Evolutionary conservation across 169 alveolate genomes (phyloP), one percentile per base, ranked within the genome.

Genomic region (Cryptosporidium felis): DNA sequence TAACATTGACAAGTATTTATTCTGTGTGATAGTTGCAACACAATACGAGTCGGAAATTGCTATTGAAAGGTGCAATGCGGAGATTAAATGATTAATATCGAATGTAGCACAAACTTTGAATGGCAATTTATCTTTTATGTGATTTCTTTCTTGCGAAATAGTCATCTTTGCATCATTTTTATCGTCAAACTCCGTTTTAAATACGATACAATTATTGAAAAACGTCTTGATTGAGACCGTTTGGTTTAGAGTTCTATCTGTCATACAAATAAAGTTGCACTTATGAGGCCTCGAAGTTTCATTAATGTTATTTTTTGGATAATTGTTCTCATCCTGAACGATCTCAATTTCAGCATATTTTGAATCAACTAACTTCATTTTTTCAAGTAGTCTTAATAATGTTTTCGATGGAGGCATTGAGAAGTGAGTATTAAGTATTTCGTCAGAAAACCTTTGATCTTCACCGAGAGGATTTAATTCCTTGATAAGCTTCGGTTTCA

Each of bases 351-450:
- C 53, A 8, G 32, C 61, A 49, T 18, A 74, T 12, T 74, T 74
- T 18, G 85, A 74, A 36, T 56, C 85, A 30, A 74, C 85, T 74
- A 74, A 34, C 21, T 74, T 74, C 85, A 74, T 74, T 49, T 56
- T 74, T 49, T 74, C 85, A 28, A 74, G 60, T 18, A 74, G 30
- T 23, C 85, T 49, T 32, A 53, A 34, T 2, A 74, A 53, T 14
- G 67, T 53, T 34, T 49, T 74, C 14, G 85, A 36, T 18, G 85
- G 66, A 9, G 85, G 85, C 5, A 58, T 47, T 26, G 85, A 74
- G 40, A 74, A 74, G 59, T 74, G 66, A 3, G 34, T 74, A 53
- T 53, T 74, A 0, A 67, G 67, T 5, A 74, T 74, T 18, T 65
- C 61, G 16, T 23, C 16, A 16, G 26, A 41, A 65, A 65, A 65